Evolutionary conservation across 257 asterid genomes (phyloP).

Genomic region (Ehretia macrophylla): DNA sequence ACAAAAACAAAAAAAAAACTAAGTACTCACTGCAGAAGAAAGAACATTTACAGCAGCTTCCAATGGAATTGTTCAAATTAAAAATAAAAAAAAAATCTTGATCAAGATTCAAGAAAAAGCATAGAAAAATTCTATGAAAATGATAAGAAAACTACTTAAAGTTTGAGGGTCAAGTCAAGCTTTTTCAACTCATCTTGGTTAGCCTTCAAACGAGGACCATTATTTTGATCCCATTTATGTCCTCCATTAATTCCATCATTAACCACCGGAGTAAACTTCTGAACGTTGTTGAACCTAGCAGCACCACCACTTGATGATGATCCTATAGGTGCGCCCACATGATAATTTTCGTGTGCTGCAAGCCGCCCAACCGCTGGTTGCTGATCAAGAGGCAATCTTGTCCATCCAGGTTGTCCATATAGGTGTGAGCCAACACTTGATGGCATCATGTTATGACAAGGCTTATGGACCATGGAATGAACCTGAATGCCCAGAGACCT

Average conservation of each 20-base stretch:
- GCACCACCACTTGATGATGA: slow-evolving; percentile 39
- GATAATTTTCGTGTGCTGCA: slow-evolving; percentile 24
- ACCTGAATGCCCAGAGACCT: slow-evolving; percentile 58
- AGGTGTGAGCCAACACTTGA: background rate
- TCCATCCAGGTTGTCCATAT: slow-evolving; percentile 28
- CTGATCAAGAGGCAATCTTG: slow-evolving; percentile 43
- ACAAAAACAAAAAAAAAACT: too few species aligned
- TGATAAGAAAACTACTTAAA: slow-evolving; percentile 18
- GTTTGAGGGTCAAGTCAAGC: slow-evolving; percentile 78
- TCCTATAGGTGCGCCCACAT: slow-evolving; percentile 11
- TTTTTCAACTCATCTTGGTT: slow-evolving; percentile 48
- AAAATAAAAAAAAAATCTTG: too few species aligned
- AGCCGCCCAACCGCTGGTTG: slow-evolving; percentile 54
- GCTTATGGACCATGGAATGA: slow-evolving; percentile 68
- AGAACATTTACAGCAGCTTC: too few species aligned
- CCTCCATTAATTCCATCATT: too few species aligned
- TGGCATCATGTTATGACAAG: slow-evolving; percentile 23
- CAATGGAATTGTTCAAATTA: too few species aligned
- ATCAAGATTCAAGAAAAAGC: too few species aligned
- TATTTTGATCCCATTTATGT: too few species aligned
- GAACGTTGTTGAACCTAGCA: slow-evolving; percentile 32
- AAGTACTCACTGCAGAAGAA: too few species aligned
- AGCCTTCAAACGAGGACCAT: background rate
- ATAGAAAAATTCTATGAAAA: too few species aligned
- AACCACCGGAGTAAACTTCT: slow-evolving; percentile 23